Conservation (phyloP, 1,284 basidiomycete species). For the Abortiporus biennis region DNA sequence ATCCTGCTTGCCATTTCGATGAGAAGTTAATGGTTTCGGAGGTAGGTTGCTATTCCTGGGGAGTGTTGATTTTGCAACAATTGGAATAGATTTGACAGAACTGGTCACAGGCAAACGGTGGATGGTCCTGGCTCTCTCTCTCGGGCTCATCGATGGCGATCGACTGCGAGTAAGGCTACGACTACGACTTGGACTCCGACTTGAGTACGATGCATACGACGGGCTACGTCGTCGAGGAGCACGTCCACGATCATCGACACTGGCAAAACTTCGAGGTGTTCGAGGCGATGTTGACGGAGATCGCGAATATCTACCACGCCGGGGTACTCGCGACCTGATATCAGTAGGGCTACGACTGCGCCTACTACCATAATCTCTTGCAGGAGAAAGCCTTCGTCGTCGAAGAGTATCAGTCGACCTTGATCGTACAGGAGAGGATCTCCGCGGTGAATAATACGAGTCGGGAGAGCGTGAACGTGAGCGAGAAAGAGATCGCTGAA, state of each 20-base stretch:
- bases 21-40: background rate
- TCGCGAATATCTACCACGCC: slow-evolving; percentile 17
- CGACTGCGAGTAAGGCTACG: slow-evolving; percentile 36
- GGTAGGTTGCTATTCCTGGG: background rate
- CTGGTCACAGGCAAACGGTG: slow-evolving; percentile 57
- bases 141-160: slow-evolving; percentile 48
- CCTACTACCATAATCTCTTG: slow-evolving; percentile 34
- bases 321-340: slow-evolving; percentile 14
- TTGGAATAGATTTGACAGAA: slow-evolving; percentile 33
- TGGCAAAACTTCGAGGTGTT: slow-evolving; percentile 11
- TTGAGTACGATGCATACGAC: slow-evolving; percentile 24
- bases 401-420: slow-evolving; percentile 49
- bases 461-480: slow-evolving; percentile 56
- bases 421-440: slow-evolving; percentile 60
- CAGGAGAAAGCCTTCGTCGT: slow-evolving; percentile 40
- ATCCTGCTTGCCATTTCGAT: slow-evolving; percentile 8
- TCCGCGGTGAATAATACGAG: slow-evolving; percentile 56
- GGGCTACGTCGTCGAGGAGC: slow-evolving; percentile 24
- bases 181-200: slow-evolving; percentile 34
- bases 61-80: slow-evolving; percentile 18
- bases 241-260: slow-evolving; percentile 21
- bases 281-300: slow-evolving; percentile 20
- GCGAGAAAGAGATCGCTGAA: slow-evolving; percentile 35
- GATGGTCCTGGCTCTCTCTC: slow-evolving; percentile 41
- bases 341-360: slow-evolving; percentile 27